Evolutionary conservation across 2,329 filamentous ascomycete species (phyloP), one percentile per base, ranked within the genome.

Genomic region (Ophiostoma tasmaniense): DNA sequence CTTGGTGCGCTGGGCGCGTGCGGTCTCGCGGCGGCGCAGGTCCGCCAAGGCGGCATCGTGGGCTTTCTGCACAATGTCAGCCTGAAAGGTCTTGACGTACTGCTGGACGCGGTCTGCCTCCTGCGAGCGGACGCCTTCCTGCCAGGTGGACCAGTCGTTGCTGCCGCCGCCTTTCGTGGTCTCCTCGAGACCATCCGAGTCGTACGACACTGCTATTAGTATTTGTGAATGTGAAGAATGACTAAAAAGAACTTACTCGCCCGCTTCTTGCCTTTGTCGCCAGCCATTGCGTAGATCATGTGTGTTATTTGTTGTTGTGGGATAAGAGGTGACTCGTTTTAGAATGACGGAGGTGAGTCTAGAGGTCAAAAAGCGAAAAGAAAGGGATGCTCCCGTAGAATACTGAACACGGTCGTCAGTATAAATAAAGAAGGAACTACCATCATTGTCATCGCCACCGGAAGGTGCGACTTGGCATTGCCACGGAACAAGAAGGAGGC

Each of bases 71-170:
- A 70, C 50, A 33, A 66, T 59, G 37, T 72, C 65, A 25, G 22
- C 35, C 25, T 71, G 66, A 20, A 71, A 72, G 7, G 67, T 66
- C 22, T 25, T 28, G 66, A 68, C 42, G 61, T 71, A 73, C 67
- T 73, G 69, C 64, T 52, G 59, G 45, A 69, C 72, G 3, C 72
- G 72, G 22, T 70, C 70, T 11, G 66, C 68, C 39, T 73, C 71
- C 35, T 71, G 70, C 33, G 55, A 45, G n/a, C 70, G 72, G 8
- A 59, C 67, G 5, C 66, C 42, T 5, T 70, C 67, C 33, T 71
- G 70, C 69, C 66, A 71, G 22, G 52, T 17, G 25, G 68, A 39
- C 69, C 71, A 71, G 22, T 69, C 64, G 17, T n/a, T 30, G 37
- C 37, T 25, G 14, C 39, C 64, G 10, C 20, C 37, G 59, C 59